Evolutionary conservation across 306 rosid species (phyloP).

Genomic region (Morella rubra): DNA sequence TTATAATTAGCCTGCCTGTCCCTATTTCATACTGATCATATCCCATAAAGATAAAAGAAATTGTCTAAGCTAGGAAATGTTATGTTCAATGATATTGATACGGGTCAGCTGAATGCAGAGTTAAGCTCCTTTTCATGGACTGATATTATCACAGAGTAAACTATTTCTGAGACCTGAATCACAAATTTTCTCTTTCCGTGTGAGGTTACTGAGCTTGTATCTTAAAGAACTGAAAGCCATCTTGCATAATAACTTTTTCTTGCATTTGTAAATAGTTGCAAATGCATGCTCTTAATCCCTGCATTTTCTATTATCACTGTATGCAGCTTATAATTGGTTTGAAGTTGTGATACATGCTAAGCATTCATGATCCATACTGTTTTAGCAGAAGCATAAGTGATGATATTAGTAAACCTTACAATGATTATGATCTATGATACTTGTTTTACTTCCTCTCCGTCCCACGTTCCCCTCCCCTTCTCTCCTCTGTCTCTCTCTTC

Average conservation of each 20-base stretch:
- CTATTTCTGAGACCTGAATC: not conserved
- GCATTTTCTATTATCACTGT: not conserved
- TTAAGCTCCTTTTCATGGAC: not conserved
- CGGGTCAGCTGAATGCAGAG: not conserved
- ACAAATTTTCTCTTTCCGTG: not conserved
- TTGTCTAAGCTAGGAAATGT: not conserved
- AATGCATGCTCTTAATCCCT: too few relatives aligned
- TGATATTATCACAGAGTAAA: not conserved
- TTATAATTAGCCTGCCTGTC: not conserved
- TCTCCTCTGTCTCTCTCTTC: not conserved
- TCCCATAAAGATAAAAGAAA: not conserved
- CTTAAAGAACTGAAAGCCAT: not conserved
- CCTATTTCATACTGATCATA: not conserved
- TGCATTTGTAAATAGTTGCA: too few relatives aligned
- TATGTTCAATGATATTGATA: not conserved
- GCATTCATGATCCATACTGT: not conserved
- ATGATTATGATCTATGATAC: not conserved
- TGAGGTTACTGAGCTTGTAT: not conserved
- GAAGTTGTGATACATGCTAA: not conserved
- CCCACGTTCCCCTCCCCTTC: not conserved
- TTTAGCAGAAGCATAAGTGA: not conserved
- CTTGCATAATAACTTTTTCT: not conserved
- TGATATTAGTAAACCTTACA: not conserved
- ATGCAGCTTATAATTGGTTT: not conserved
- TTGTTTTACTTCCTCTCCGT: not conserved